Evolutionary conservation across 352 stramenopile genomes (phyloP).

Genomic region (Stephanocyclus meneghinianus): DNA sequence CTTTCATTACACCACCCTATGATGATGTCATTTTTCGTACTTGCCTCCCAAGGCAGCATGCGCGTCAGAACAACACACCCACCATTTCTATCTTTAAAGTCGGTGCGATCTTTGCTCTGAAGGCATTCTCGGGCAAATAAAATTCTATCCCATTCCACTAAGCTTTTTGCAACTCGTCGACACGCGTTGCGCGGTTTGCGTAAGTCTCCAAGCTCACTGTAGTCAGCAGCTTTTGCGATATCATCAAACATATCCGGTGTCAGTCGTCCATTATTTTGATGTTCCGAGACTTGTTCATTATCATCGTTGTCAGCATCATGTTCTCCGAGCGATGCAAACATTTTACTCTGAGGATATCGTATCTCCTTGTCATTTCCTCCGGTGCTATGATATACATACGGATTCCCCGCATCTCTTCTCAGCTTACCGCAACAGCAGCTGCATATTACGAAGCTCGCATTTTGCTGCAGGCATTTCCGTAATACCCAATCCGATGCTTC

Average conservation of each 20-base stretch:
- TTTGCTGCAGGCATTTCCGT: conserved; percentile 36
- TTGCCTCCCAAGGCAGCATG: conserved; percentile 67
- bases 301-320: neutral
- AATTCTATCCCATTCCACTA: conserved; percentile 70
- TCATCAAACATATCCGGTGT: conserved; percentile 59
- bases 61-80: conserved; percentile 39
- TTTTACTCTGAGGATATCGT: conserved; percentile 63
- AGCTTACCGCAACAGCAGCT: conserved; percentile 77
- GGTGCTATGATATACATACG: conserved; percentile 70
- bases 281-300: neutral
- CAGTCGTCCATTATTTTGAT: neutral
- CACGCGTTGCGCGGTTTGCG: conserved; percentile 54
- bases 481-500: conserved; percentile 69
- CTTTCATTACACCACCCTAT: conserved; percentile 43
- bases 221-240: conserved; percentile 70
- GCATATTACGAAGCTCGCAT: conserved; percentile 52
- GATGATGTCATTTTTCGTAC: conserved; percentile 76
- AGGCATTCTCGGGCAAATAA: conserved; percentile 50
- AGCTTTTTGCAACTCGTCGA: conserved; percentile 62
- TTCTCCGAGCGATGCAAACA: conserved; percentile 16
- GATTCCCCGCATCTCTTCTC: conserved; percentile 43
- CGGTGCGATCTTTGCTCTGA: conserved; percentile 15
- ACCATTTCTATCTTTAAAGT: conserved; percentile 7
- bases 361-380: conserved; percentile 54
- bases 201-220: conserved; percentile 50